Percentiles rank a stretch among this genome's conserved stretches.
Conservation (phyloP, 73 alveolate species). For the Uronychia binucleata region DNA sequence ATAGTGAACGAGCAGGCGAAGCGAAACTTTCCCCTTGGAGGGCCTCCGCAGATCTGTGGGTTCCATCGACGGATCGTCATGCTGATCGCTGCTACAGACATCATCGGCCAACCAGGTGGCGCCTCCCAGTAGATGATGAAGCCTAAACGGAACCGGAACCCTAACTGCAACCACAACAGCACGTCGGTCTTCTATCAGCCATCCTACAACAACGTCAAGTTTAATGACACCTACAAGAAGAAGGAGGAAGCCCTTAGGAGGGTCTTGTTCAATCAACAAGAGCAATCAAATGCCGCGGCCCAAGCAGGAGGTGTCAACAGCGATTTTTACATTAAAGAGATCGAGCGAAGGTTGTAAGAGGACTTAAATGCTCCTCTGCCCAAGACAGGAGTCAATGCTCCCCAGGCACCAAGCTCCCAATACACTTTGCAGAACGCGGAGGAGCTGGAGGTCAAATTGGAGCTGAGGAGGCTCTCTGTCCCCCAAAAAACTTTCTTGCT, state of each 20-base stretch:
- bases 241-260: conserved; percentile 63
- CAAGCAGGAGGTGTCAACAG: not conserved
- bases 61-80: not conserved
- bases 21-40: not conserved
- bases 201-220: conserved; percentile 48
- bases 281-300: not conserved
- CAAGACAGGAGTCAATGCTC: not conserved
- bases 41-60: not conserved
- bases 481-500: conserved; percentile 7
- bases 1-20: not conserved
- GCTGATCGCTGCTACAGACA: not conserved
- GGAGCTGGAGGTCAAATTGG: not conserved
- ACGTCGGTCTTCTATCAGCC: conserved; percentile 57
- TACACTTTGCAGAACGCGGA: not conserved
- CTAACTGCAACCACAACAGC: conserved; percentile 64
- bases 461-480: not conserved
- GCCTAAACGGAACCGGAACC: conserved; percentile 47
- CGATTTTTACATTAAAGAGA: not conserved
- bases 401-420: no score
- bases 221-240: conserved; percentile 55
- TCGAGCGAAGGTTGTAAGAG: not conserved
- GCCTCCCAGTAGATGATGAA: not conserved
- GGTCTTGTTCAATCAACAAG: conserved; percentile 26
- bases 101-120: not conserved
- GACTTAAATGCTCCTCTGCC: not conserved